These are phyloP conservation scores for Suillus plorans DNA, from an alignment of 768 basidiomycete species.

Conservation along the genomic window DNA sequence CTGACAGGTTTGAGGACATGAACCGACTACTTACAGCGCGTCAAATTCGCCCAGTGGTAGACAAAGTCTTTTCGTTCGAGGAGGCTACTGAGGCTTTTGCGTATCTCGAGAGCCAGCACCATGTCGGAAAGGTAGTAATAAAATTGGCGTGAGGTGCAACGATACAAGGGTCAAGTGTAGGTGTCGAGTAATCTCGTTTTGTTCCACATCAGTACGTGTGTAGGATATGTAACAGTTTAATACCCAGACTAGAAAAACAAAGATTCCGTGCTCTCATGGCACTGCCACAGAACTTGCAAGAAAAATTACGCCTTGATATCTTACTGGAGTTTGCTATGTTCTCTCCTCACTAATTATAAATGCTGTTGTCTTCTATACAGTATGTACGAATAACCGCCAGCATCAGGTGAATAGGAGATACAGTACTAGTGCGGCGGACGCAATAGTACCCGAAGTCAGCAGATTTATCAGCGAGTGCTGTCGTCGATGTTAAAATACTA, in stretches of 20 bases:
- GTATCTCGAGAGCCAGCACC: constrained; percentile 52
- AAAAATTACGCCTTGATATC: not conserved
- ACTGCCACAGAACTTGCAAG: not conserved
- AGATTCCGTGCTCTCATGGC: not conserved
- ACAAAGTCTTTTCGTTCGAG: constrained; percentile 59
- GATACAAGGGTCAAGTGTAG: not conserved
- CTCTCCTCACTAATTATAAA: too few species aligned
- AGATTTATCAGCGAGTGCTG: too few species aligned
- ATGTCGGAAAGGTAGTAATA: constrained; percentile 64
- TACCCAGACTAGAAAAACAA: not conserved
- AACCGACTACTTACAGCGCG: constrained; percentile 45
- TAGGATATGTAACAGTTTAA: not conserved
- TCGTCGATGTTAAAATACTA: not conserved
- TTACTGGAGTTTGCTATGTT: not conserved
- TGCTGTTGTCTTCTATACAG: too few species aligned
- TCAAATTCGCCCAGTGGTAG: constrained; percentile 49
- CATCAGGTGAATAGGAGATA: too few species aligned
- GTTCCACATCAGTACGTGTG: not conserved
- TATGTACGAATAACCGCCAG: too few species aligned
- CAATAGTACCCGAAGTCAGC: too few species aligned
- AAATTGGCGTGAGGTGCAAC: constrained; percentile 31
- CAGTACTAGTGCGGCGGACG: too few species aligned
- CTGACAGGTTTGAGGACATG: constrained; percentile 51
- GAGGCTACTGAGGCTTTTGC: constrained; percentile 51
- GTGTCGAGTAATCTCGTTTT: not conserved